Evolutionary conservation across 805 yeast species (phyloP), one percentile per base, ranked within the genome.

Genomic region (Torulaspora maleeae): DNA sequence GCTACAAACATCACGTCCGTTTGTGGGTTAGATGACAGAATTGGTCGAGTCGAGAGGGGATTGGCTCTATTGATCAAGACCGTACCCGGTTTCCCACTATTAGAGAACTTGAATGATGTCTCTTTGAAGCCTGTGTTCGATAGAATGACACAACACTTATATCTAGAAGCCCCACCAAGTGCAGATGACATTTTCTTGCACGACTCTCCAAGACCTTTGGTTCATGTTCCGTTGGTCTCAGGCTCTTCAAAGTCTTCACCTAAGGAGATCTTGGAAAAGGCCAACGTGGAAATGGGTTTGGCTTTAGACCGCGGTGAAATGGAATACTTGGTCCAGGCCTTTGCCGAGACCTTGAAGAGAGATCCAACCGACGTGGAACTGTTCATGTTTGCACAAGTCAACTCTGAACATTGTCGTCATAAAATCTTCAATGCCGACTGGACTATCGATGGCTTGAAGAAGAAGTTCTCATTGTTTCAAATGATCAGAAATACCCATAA

Each of bases 331-430:
- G 77, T 82, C 58, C 73, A 79, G 25, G 95, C 97, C 1, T 93
- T 93, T 72, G 84, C 80, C 46, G 74, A 82, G 41, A 76, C 76
- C 27, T 71, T 83, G 53, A 80, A 83, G 38, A 80, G 98, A 68
- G 87, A 90, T 64, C 98, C 99, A 43, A 91, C 98, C 27, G 99
- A 93, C 67, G 98, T 89, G 19, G 99, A 93, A 70, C 75, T 93
- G 51, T 93, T 93, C 70, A 93, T 93, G 97, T 93, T 93, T 74
- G 99, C 99, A 34, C 99, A 93, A 72, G 99, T 93, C 55, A 93
- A 93, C 74, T 89, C 97, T 20, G 99, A 93, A 71, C 99, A 93
- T 72, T 93, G 99, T 74, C 86, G 99, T 68, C 99, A 93, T 73
- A 93, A 93, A 73, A 93, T 93, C 56, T 93, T 93, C 77, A 93